Evolutionary conservation across 192 early-diverging fungal genomes (phyloP).

Genomic region (Coemansia sp.): DNA sequence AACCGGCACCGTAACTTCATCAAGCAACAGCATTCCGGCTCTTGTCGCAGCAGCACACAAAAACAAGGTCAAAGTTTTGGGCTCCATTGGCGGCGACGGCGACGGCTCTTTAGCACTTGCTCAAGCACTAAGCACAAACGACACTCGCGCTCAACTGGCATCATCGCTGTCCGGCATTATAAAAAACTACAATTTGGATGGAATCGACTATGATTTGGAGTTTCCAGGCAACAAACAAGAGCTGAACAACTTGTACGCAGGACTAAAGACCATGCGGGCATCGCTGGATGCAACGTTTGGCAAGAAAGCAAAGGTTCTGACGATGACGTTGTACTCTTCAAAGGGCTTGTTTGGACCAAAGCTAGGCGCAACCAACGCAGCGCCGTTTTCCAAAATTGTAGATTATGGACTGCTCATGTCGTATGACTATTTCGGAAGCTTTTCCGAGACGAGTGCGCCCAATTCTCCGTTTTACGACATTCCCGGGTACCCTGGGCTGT

Average conservation of each 20-base stretch:
- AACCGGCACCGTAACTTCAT: constrained; percentile 15
- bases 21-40: constrained; percentile 8
- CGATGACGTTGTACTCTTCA: constrained; percentile 60
- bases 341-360: constrained; percentile 56
- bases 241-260: constrained; percentile 56
- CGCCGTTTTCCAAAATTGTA: constrained; percentile 61
- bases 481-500: constrained; percentile 34
- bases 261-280: constrained; percentile 58
- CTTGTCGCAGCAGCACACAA: constrained; percentile 37
- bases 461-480: constrained; percentile 57
- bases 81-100: constrained; percentile 74
- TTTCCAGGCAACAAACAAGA: constrained; percentile 60
- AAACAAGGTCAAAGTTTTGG: constrained; percentile 57
- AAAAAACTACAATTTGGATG: constrained; percentile 56
- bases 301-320: constrained; percentile 56
- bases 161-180: constrained; percentile 42
- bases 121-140: constrained; percentile 41
- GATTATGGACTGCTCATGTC: constrained; percentile 73
- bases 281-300: constrained; percentile 56
- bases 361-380: constrained; percentile 55
- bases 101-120: constrained; percentile 62
- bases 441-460: constrained; percentile 56
- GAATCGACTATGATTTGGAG: constrained; percentile 67
- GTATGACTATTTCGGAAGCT: constrained; percentile 66
- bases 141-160: constrained; percentile 36